Evolutionary conservation across 176 grass and related monocot genomes (phyloP).

Genomic region (Eragrostis curvula): DNA sequence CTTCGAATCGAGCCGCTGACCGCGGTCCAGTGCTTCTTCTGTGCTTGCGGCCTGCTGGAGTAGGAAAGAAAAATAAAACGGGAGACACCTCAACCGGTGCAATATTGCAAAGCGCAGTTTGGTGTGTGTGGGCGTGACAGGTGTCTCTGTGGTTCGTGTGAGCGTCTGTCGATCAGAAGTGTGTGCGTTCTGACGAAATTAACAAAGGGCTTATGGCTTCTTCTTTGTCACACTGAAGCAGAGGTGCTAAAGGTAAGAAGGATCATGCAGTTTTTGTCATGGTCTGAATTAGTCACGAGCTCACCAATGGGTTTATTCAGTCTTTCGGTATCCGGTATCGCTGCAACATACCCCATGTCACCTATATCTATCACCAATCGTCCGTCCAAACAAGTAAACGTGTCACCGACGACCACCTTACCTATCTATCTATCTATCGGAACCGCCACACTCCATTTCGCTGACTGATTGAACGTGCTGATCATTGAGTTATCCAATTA

Average conservation of each 20-base stretch:
- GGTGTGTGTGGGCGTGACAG: neutral
- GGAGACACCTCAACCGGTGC: neutral
- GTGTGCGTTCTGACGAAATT: too few species aligned
- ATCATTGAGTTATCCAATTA: too few species aligned
- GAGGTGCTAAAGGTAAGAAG: neutral
- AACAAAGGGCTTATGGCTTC: neutral
- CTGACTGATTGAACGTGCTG: neutral
- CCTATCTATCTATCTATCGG: neutral
- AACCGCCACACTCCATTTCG: neutral
- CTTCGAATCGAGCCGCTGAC: conserved; percentile 6
- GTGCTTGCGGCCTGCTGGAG: neutral
- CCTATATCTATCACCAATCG: neutral
- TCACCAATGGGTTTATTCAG: too few species aligned
- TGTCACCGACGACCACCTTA: neutral
- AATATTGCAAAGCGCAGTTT: too few species aligned
- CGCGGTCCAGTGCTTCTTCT: conserved; percentile 8
- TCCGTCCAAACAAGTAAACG: conserved; percentile 1
- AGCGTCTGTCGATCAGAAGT: too few species aligned
- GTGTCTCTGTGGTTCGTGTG: neutral
- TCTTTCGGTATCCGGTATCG: neutral
- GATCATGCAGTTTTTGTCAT: neutral
- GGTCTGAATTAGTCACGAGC: too few species aligned
- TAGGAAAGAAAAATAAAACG: neutral
- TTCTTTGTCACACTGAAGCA: too few species aligned
- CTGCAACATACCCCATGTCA: too few species aligned